Conservation (phyloP, 805 yeast species). For the Candida alai region DNA sequence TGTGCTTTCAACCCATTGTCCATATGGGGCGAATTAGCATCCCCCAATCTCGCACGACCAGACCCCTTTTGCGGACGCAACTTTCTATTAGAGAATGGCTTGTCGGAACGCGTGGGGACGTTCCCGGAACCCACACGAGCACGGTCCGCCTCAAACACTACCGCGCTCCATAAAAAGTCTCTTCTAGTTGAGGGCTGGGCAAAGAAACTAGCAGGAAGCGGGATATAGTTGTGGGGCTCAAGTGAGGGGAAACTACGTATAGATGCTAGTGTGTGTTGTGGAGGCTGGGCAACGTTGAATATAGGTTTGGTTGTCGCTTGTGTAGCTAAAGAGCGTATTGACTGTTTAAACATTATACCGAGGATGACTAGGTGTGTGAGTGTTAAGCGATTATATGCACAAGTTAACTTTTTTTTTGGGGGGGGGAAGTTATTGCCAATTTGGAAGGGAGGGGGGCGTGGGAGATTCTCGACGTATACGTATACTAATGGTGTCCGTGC, state of each 20-base stretch:
- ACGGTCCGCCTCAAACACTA: constrained; percentile 84
- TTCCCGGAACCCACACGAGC: constrained; percentile 86
- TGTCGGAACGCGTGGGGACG: constrained; percentile 83
- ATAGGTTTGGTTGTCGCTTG: constrained; percentile 5
- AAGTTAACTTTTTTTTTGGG: too few relatives aligned
- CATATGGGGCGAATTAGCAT: constrained; percentile 89
- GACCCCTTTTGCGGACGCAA: constrained; percentile 87
- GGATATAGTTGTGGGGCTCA: constrained; percentile 75
- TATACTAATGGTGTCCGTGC: too few relatives aligned
- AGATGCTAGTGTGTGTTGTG: constrained; percentile 71
- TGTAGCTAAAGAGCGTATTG: constrained; percentile 30
- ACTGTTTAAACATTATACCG: constrained; percentile 21
- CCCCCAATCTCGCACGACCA: constrained; percentile 96
- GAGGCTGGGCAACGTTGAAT: constrained; percentile 43
- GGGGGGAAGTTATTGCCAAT: too few relatives aligned
- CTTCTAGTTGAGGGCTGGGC: constrained; percentile 60
- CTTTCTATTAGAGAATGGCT: constrained; percentile 80
- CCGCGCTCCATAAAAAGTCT: constrained; percentile 93
- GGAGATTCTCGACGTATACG: too few relatives aligned
- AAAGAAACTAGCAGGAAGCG: constrained; percentile 69
- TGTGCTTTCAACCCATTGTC: constrained; percentile 86
- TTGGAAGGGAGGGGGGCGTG: too few relatives aligned
- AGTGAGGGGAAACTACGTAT: constrained; percentile 84
- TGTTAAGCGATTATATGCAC: not conserved
- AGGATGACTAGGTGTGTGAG: too few relatives aligned